Evolutionary conservation across 2,329 filamentous ascomycete species (phyloP).

Genomic region (Periconia digitata): DNA sequence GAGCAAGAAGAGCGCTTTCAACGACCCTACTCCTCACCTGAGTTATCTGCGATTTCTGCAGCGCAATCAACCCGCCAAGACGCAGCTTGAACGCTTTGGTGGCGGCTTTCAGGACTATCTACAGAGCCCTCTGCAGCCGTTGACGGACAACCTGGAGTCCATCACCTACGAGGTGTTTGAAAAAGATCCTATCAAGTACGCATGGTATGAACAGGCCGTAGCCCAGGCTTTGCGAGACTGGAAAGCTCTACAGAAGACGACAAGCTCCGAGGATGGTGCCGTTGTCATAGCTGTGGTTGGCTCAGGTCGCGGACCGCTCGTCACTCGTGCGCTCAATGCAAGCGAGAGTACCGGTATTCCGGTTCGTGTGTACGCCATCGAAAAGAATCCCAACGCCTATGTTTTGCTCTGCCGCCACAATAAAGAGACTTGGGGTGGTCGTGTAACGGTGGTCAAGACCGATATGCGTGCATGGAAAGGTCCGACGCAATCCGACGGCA

Average conservation of each 20-base stretch:
- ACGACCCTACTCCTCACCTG: constrained; percentile 65
- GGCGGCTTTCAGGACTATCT: constrained; percentile 88
- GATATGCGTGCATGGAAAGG: constrained; percentile 98
- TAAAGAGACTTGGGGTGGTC: constrained; percentile 71
- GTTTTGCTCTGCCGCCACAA: constrained; percentile 90
- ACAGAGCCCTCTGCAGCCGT: constrained; percentile 88
- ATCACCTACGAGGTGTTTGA: constrained; percentile 99
- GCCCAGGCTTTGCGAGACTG: constrained; percentile 80
- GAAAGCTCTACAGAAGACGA: constrained; percentile 70
- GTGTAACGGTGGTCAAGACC: constrained; percentile 86
- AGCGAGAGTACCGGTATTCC: constrained; percentile 73
- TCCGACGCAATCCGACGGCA: constrained; percentile 58
- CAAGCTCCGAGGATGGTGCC: constrained; percentile 67
- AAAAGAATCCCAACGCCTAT: constrained; percentile 98
- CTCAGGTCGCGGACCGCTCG: constrained; percentile 87
- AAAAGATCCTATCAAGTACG: constrained; percentile 96
- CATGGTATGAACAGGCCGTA: constrained; percentile 88
- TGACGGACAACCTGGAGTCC: constrained; percentile 95
- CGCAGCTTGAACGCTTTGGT: constrained; percentile 66
- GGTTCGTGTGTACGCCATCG: constrained; percentile 87
- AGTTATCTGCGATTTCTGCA: constrained; percentile 85
- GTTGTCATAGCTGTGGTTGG: constrained; percentile 91
- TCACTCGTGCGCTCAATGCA: constrained; percentile 82
- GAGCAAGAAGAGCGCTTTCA: constrained; percentile 50
- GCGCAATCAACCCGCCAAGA: constrained; percentile 70